These are phyloP conservation scores for Saccharomycopsis babjevae DNA, from an alignment of 805 yeast species.

Conservation along the genomic window DNA sequence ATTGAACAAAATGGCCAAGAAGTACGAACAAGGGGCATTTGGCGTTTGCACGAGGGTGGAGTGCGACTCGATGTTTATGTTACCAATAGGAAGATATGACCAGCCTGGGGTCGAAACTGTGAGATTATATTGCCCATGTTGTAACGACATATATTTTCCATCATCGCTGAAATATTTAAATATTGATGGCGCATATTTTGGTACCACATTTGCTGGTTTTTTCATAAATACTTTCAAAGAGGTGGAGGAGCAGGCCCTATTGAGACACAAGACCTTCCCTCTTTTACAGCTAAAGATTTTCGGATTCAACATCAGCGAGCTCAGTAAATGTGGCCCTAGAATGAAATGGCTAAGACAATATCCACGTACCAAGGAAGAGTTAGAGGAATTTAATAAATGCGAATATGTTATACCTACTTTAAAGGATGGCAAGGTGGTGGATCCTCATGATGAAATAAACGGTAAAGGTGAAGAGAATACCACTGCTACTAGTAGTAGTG, in stretches of 20 bases:
- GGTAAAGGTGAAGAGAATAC: slow-evolving; percentile 27
- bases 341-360: slow-evolving; percentile 88
- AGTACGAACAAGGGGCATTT: slow-evolving; percentile 79
- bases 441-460: slow-evolving; percentile 21
- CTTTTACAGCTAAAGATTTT: slow-evolving; percentile 58
- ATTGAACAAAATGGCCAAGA: slow-evolving; percentile 82
- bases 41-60: slow-evolving; percentile 86
- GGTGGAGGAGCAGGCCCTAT: slow-evolving; percentile 62
- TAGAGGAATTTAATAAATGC: slow-evolving; percentile 52
- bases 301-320: slow-evolving; percentile 76
- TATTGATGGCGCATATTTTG: slow-evolving; percentile 95
- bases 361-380: slow-evolving; percentile 55
- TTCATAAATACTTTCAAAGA: slow-evolving; percentile 89
- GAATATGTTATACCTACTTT: slow-evolving; percentile 45
- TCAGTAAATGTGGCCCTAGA: slow-evolving; percentile 76
- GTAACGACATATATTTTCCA: slow-evolving; percentile 85
- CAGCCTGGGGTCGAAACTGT: slow-evolving; percentile 88
- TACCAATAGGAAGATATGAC: slow-evolving; percentile 89
- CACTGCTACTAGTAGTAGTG: slow-evolving; percentile 25
- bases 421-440: slow-evolving; percentile 14
- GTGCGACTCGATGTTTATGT: slow-evolving; percentile 81
- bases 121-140: slow-evolving; percentile 86
- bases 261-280: slow-evolving; percentile 35
- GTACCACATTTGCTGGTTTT: slow-evolving; percentile 90
- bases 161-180: slow-evolving; percentile 76